Conservation (phyloP, 441 rosid species). For the Iberis amara region DNA sequence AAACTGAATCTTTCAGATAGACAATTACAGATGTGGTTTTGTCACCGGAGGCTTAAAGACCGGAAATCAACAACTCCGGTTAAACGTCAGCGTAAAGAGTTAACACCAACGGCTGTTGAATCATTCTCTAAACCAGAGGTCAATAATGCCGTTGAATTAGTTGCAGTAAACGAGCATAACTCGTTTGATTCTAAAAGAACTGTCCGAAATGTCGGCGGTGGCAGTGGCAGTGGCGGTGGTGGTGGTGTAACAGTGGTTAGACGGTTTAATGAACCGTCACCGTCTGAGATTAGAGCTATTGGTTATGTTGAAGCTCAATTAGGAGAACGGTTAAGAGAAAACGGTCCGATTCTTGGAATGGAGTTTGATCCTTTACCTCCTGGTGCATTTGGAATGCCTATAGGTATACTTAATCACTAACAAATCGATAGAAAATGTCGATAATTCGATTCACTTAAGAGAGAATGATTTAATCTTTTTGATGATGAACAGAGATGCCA, state of each 20-base stretch:
- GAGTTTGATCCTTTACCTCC: slow-evolving; percentile 73
- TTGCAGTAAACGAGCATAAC: slow-evolving; percentile 32
- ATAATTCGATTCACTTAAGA: background rate
- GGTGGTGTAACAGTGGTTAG: slow-evolving; percentile 41
- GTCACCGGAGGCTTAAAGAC: slow-evolving; percentile 66
- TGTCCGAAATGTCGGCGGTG: slow-evolving; percentile 13
- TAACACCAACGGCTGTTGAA: slow-evolving; percentile 19
- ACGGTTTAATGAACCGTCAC: slow-evolving; percentile 41
- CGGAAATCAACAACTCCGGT: slow-evolving; percentile 39
- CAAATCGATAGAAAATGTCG: no score
- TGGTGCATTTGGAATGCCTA: slow-evolving; percentile 64
- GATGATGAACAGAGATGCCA: slow-evolving; percentile 37
- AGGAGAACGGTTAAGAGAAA: slow-evolving; percentile 55
- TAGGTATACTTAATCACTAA: slow-evolving; percentile 32
- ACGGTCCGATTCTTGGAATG: slow-evolving; percentile 67
- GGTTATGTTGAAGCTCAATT: slow-evolving; percentile 53
- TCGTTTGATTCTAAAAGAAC: slow-evolving; percentile 32
- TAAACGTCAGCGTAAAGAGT: slow-evolving; percentile 45
- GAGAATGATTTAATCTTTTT: slow-evolving; percentile 7
- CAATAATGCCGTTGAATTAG: slow-evolving; percentile 33
- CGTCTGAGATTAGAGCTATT: slow-evolving; percentile 44
- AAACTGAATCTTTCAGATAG: slow-evolving; percentile 57
- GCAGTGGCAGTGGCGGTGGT: slow-evolving; percentile 22
- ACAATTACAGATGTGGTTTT: slow-evolving; percentile 77
- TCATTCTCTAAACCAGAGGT: background rate